These are phyloP conservation scores for Trichoderma guizhouense DNA, from an alignment of 2,329 filamentous ascomycete species.

Conservation along the genomic window DNA sequence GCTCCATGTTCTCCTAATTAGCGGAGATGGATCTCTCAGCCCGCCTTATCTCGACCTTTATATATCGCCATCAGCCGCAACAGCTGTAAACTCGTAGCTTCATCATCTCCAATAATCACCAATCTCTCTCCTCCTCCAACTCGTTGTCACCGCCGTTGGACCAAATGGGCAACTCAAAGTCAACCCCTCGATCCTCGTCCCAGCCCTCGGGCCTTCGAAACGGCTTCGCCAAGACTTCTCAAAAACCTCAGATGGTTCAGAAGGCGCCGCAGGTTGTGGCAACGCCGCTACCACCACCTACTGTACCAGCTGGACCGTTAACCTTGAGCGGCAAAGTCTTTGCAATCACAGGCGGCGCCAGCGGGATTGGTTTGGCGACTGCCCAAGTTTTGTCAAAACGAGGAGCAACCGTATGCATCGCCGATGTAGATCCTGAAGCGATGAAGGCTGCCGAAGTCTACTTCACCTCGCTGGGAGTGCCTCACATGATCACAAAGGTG, in stretches of 20 bases:
- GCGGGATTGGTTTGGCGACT: conserved; percentile 41
- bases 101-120: not conserved
- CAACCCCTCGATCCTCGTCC: not conserved
- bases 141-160: not conserved
- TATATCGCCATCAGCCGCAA: conserved; percentile 9
- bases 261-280: not conserved
- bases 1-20: not conserved
- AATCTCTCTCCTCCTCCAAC: not conserved
- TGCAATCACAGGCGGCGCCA: conserved; percentile 33
- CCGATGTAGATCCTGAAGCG: conserved; percentile 36
- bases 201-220: conserved; percentile 11
- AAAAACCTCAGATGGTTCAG: conserved; percentile 9
- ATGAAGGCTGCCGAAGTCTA: conserved; percentile 31
- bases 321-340: conserved; percentile 27
- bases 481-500: conserved; percentile 37
- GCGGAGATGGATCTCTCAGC: not conserved
- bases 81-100: not conserved
- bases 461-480: conserved; percentile 26
- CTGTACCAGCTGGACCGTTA: not conserved
- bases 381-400: conserved; percentile 36
- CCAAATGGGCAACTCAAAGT: conserved; percentile 13
- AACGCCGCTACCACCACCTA: not conserved
- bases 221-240: not conserved
- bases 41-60: conserved; percentile 7
- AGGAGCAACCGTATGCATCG: conserved; percentile 37